phyloP scores from a whole-genome alignment of 2,329 filamentous ascomycete genomes.

The Tricladium varicosporioides region DNA sequence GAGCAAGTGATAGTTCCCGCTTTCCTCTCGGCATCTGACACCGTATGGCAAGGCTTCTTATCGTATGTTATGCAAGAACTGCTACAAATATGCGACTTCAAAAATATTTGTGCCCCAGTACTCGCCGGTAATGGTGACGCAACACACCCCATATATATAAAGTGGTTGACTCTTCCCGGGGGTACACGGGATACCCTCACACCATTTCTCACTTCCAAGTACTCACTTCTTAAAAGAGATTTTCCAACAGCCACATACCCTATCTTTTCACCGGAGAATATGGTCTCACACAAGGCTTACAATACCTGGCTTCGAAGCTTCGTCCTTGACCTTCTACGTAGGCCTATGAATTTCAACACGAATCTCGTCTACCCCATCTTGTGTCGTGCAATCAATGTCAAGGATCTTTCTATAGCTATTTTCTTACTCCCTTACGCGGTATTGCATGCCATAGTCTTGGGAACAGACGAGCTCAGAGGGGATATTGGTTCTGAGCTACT shows the following conservation, averaged over 20 bases:
- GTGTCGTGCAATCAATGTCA: constrained; percentile 77
- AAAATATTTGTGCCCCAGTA: constrained; percentile 43
- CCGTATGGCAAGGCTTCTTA: constrained; percentile 83
- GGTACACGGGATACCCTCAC: constrained; percentile 76
- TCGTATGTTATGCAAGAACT: constrained; percentile 95
- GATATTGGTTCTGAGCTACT: constrained; percentile 73
- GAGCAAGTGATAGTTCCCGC: constrained; percentile 87
- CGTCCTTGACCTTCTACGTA: constrained; percentile 78
- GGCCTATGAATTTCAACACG: constrained; percentile 71
- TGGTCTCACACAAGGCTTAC: constrained; percentile 65
- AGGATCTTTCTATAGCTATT: constrained; percentile 80
- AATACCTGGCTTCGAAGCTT: constrained; percentile 79
- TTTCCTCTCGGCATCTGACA: constrained; percentile 87
- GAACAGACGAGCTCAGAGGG: constrained; percentile 59
- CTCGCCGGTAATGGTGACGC: constrained; percentile 36
- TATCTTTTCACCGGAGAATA: constrained; percentile 49
- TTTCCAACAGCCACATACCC: constrained; percentile 64
- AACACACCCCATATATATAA: constrained; percentile 60
- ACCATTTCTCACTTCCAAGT: constrained; percentile 84
- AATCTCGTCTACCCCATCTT: constrained; percentile 78
- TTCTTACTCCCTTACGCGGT: constrained; percentile 88
- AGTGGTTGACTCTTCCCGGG: constrained; percentile 78
- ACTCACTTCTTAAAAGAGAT: constrained; percentile 65
- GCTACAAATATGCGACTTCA: constrained; percentile 74
- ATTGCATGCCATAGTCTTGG: constrained; percentile 77